These are phyloP conservation scores for Lactifluus hygrophoroides DNA, from an alignment of 768 basidiomycete genomes.

Conservation along the genomic window DNA sequence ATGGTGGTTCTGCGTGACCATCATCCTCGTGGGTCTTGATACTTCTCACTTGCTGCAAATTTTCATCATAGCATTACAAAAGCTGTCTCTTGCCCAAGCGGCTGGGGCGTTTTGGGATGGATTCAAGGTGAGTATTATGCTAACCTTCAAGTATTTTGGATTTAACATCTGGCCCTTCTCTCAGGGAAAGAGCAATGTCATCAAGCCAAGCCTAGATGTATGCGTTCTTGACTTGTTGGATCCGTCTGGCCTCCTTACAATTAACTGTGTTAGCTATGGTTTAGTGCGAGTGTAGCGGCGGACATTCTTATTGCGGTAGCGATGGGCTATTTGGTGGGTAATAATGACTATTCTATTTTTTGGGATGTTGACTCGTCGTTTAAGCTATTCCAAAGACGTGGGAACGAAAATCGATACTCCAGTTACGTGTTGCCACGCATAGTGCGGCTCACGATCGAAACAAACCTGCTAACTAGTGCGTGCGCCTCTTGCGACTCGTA, in stretches of 20 bases:
- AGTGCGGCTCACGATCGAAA: constrained; percentile 24
- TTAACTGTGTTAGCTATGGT: constrained; percentile 6
- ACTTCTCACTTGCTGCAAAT: background rate
- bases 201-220: constrained; percentile 2
- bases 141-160: background rate
- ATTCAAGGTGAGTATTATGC: background rate
- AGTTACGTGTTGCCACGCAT: constrained; percentile 19
- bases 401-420: background rate
- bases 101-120: background rate
- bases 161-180: background rate
- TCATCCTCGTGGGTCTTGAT: background rate
- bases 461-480: constrained; percentile 14
- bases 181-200: background rate
- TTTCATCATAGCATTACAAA: background rate
- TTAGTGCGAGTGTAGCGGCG: background rate
- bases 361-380: background rate
- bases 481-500: background rate
- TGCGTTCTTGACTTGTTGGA: background rate
- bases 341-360: background rate
- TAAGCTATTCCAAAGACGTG: background rate
- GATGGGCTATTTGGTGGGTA: constrained; percentile 5
- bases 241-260: background rate
- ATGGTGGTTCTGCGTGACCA: background rate
- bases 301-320: constrained; percentile 11
- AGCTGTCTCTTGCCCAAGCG: constrained; percentile 1